Percentiles rank a stretch among this genome's conserved stretches.
Evolutionary conservation across 2,329 filamentous ascomycete species (phyloP).

Genomic region (Pseudofabraea citricarpa): DNA sequence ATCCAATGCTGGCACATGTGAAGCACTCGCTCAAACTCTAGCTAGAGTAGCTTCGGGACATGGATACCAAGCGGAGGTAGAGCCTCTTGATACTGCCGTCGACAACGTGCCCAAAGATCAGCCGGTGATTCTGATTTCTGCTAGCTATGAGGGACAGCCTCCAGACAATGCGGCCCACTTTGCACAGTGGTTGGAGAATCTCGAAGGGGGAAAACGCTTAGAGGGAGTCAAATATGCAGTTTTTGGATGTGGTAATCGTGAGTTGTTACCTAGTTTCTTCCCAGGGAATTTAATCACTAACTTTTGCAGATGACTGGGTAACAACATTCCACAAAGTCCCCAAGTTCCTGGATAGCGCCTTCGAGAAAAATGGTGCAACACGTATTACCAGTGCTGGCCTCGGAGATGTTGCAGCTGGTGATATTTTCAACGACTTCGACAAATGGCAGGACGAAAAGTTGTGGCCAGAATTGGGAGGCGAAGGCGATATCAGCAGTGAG

Average conservation of each 20-base stretch:
- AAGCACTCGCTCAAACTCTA: slow-evolving; percentile 59
- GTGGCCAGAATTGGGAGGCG: slow-evolving; percentile 33
- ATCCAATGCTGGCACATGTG: slow-evolving; percentile 70
- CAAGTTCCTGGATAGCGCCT: slow-evolving; percentile 50
- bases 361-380: slow-evolving; percentile 45
- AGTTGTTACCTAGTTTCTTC: slow-evolving; percentile 22
- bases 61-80: slow-evolving; percentile 52
- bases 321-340: slow-evolving; percentile 64
- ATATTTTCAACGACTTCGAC: slow-evolving; percentile 67
- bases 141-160: slow-evolving; percentile 69
- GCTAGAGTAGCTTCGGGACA: slow-evolving; percentile 52
- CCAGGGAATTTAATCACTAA: slow-evolving; percentile 26
- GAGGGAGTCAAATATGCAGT: slow-evolving; percentile 58
- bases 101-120: slow-evolving; percentile 52
- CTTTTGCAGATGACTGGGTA: slow-evolving; percentile 40
- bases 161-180: slow-evolving; percentile 68
- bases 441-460: slow-evolving; percentile 58
- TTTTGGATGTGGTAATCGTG: slow-evolving; percentile 59
- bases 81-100: slow-evolving; percentile 56
- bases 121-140: slow-evolving; percentile 61
- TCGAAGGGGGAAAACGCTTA: slow-evolving; percentile 42
- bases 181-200: slow-evolving; percentile 57
- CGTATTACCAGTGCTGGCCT: slow-evolving; percentile 45
- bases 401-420: slow-evolving; percentile 56
- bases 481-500: slow-evolving; percentile 12